Percentiles rank a stretch among this genome's conserved stretches.
Conservation (phyloP, 179 eudicot species). For the Vitellaria paradoxa region DNA sequence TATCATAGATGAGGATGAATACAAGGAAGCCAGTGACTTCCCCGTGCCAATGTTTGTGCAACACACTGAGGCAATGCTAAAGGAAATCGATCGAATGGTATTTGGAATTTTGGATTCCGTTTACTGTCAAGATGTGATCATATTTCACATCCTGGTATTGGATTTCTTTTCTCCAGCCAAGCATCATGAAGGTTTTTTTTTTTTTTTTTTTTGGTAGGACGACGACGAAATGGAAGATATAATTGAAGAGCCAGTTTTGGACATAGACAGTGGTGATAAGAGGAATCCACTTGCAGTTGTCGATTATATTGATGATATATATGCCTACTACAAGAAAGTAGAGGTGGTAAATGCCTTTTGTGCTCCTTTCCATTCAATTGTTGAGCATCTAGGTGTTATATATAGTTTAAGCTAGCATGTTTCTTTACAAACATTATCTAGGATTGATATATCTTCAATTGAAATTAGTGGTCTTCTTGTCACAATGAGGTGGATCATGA, state of each 20-base stretch:
- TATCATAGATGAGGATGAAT: slow-evolving; percentile 50
- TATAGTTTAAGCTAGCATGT: not conserved
- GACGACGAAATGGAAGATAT: slow-evolving; percentile 67
- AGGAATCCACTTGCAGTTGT: slow-evolving; percentile 62
- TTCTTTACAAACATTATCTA: not conserved
- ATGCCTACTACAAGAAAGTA: slow-evolving; percentile 50
- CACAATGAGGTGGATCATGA: no score
- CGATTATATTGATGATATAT: slow-evolving; percentile 62
- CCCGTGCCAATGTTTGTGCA: slow-evolving; percentile 81
- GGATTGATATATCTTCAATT: not conserved
- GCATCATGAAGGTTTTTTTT: slow-evolving; percentile 1
- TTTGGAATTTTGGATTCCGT: no score
- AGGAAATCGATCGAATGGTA: slow-evolving; percentile 86
- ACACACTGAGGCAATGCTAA: slow-evolving; percentile 85
- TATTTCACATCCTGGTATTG: not conserved
- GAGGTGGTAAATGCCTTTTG: slow-evolving; percentile 39
- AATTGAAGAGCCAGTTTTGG: slow-evolving; percentile 43
- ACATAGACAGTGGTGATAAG: slow-evolving; percentile 60
- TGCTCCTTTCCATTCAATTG: no score
- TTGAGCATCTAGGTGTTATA: no score
- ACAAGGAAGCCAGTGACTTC: slow-evolving; percentile 28
- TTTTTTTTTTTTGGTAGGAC: slow-evolving; percentile 39
- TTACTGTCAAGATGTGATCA: not conserved
- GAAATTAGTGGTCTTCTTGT: not conserved
- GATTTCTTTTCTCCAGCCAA: not conserved